Percentiles rank a stretch among this genome's conserved stretches.
These are phyloP conservation scores for Nothophytophthora sp. DNA, from an alignment of 352 stramenopile genomes.

Conservation along the genomic window DNA sequence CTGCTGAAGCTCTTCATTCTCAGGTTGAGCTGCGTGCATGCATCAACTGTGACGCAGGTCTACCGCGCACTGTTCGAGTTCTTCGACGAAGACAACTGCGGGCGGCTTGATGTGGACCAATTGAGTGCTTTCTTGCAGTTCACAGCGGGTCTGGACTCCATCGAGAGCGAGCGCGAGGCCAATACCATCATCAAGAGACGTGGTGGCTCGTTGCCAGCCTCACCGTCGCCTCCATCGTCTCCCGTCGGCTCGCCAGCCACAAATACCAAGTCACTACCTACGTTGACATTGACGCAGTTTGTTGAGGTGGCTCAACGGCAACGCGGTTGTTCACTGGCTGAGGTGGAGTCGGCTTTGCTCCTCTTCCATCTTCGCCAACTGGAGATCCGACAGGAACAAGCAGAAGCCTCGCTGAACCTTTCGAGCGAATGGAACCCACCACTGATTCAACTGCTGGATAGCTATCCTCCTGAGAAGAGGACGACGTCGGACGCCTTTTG, in stretches of 20 bases:
- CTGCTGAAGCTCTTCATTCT: conserved; percentile 26
- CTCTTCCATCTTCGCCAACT: conserved; percentile 35
- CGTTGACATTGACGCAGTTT: conserved; percentile 26
- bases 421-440: neutral
- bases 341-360: conserved; percentile 24
- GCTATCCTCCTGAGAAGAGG: neutral
- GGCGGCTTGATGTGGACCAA: conserved; percentile 19
- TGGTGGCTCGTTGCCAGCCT: neutral
- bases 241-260: neutral
- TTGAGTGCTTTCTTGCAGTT: conserved; percentile 11
- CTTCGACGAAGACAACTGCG: conserved; percentile 35
- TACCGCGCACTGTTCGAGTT: conserved; percentile 44
- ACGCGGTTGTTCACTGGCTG: conserved; percentile 7
- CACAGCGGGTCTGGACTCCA: conserved; percentile 1
- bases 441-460: neutral
- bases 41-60: conserved; percentile 22
- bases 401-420: neutral
- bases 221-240: conserved; percentile 10
- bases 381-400: too few relatives aligned
- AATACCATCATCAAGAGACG: conserved; percentile 1
- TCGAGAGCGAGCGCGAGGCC: conserved; percentile 24
- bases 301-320: conserved; percentile 16
- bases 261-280: neutral
- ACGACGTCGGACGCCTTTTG: conserved; percentile 8
- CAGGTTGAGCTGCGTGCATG: conserved; percentile 33